phyloP scores from a whole-genome alignment of 768 basidiomycete genomes.

The Pisolithus marmoratus region DNA sequence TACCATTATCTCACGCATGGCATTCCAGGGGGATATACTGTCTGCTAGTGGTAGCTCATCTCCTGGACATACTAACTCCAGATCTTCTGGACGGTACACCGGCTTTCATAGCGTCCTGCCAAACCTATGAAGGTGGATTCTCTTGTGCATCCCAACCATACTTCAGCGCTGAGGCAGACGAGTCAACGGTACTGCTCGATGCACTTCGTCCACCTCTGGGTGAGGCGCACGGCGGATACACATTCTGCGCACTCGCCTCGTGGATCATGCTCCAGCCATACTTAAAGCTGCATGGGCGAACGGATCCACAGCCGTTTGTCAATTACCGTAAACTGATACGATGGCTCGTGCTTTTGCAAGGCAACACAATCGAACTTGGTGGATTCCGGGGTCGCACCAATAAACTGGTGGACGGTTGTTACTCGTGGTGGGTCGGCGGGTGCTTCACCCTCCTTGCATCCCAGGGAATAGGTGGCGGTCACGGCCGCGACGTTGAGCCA shows the following conservation, averaged over 20 bases:
- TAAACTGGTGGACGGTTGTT: constrained; percentile 99
- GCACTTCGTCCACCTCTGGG: constrained; percentile 72
- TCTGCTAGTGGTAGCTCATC: constrained; percentile 72
- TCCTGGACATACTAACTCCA: constrained; percentile 85
- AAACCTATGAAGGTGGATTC: constrained; percentile 98
- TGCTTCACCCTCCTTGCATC: constrained; percentile 74
- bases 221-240: constrained; percentile 97
- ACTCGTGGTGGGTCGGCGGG: constrained; percentile 99
- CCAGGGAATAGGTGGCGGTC: constrained; percentile 35
- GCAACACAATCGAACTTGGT: constrained; percentile 73
- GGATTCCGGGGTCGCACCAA: constrained; percentile 94
- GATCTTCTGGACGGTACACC: constrained; percentile 75
- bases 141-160: constrained; percentile 73
- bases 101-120: constrained; percentile 81
- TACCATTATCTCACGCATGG: background rate
- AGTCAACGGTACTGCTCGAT: constrained; percentile 27
- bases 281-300: constrained; percentile 20
- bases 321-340: constrained; percentile 58
- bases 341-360: constrained; percentile 88
- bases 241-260: constrained; percentile 85
- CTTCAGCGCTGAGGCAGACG: constrained; percentile 29
- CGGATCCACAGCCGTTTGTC: constrained; percentile 34
- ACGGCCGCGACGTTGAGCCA: constrained; percentile 22
- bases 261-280: constrained; percentile 74
- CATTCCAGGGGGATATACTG: constrained; percentile 83